Base-by-base conservation (phyloP, 257 asterid genomes). In the Fraxinus americana region DNA sequence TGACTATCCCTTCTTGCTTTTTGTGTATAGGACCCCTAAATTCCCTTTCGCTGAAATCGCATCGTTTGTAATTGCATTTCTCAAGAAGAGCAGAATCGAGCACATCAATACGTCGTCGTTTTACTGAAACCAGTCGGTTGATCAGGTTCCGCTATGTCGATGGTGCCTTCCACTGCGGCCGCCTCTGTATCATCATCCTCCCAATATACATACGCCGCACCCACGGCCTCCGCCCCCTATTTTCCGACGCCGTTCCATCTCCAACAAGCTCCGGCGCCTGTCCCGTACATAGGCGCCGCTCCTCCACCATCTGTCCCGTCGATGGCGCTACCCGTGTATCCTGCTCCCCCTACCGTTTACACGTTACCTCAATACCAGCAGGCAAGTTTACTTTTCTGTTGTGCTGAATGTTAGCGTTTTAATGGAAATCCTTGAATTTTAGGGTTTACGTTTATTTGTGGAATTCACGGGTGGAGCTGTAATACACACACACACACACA, bases 171-270 rank as follows among this genome's bases (percentile, higher is more conserved):
- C n/a, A 71, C 84, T 48, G 71, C 94, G 29, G 85, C 88, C 25
- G 88, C 92, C 59, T 80, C 90, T 67, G 65, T 89, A 12, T 86
- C 96, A 0, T 89, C 96, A 1, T 77, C 94, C 66, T 75, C 91
- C 38, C 97, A 94, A 73, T 92, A 84, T 86, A 89, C 97, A 12
- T 91, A 91, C 82, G 77, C 97, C 19, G 88, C 88, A 9, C 19
- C 69, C 17, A 11, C 69, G 27, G 81, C 87, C 75, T 67, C 83
- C 75, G 71, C 86, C 68, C 78, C 96, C 65, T 92, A 93, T 84
- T 96, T 93, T 32, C 99, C 99, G 78, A 96, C 97, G 73, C 99
- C 99, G 32, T 93, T 96, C 85, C 99, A 96, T 80, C 97, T 93
- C 63, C 99, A 95, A 74, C 99, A 89, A 68, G 73, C 87, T 75